Conservation (phyloP, 257 asterid species). For the Solanum lignicaule region DNA sequence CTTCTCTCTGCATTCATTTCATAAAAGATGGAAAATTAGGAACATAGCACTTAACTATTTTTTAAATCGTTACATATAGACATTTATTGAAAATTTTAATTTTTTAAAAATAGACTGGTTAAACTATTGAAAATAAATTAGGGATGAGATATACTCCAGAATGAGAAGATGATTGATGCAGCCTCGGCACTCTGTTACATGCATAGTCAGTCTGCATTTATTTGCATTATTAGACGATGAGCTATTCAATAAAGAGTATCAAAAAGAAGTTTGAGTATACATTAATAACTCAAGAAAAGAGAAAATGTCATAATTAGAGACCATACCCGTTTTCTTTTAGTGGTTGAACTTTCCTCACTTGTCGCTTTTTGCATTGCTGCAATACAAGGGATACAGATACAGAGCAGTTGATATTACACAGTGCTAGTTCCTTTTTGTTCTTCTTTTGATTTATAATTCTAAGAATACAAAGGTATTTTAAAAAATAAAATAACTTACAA, state of each 20-base stretch:
- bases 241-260: neutral
- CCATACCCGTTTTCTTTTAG: neutral
- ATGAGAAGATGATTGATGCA: neutral
- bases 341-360: neutral
- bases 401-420: neutral
- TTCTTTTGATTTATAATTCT: neutral
- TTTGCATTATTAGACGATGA: neutral
- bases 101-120: neutral
- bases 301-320: neutral
- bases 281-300: neutral
- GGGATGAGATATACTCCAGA: neutral
- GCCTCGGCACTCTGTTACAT: neutral
- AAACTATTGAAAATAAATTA: neutral
- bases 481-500: neutral
- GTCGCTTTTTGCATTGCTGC: neutral
- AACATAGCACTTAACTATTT: neutral
- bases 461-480: neutral
- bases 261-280: neutral
- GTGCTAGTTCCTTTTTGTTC: neutral
- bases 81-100: neutral
- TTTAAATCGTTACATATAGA: neutral
- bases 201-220: neutral
- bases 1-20: neutral
- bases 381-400: neutral
- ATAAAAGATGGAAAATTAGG: neutral